Base-by-base conservation (phyloP, 352 stramenopile genomes). In the Blastocystis sp. region DNA sequence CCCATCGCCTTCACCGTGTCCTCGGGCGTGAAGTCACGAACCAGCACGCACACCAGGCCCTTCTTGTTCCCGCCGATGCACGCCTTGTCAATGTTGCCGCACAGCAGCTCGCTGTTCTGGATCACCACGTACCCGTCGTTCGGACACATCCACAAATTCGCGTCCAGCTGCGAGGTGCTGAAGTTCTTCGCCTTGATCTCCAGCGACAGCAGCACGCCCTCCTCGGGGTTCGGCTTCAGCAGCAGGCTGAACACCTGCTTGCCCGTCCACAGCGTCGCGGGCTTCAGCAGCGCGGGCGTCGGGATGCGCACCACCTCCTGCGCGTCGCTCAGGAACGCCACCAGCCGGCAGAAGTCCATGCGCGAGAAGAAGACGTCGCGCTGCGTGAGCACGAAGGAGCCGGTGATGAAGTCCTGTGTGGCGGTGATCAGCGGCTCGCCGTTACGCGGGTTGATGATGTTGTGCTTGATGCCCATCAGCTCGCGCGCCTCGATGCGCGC, bases 371-470 rank as follows among this genome's bases (percentile, higher is more conserved):
- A 99, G 64, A 97, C 92, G 91, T 99, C 97, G 89, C 95, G 96
- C 89, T 98, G 96, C 6, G 97, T 99, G 66, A 99, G 91, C 61
- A 99, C 89, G 91, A 98, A 99, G 28, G 95, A 91, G 0, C 95
- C 95, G 6, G 96, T 99, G n/a, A 99, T 92, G 91, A 99, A 99
- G 94, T 99, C 97, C 91, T 99, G 97, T 62, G 95, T 98, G 1
- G 95, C 95, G 2, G 96, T 96, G 57, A 99, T 96, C 19, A 99
- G 90, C 21, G 97, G 97, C 90, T 99, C 96, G 43, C 97, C 97
- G 89, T 98, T 98, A 10, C 96, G 93, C 6, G 97, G 96, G 24
- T 97, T 99, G 43, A 98, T 97, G 57, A 99, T 89, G 90, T 99
- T 99, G 80, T 98, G 92, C 87, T 97, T 93, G 59, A 99, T 96